Conservation (phyloP, 805 yeast genomes). For the Pichia rugopelliculosa region DNA sequence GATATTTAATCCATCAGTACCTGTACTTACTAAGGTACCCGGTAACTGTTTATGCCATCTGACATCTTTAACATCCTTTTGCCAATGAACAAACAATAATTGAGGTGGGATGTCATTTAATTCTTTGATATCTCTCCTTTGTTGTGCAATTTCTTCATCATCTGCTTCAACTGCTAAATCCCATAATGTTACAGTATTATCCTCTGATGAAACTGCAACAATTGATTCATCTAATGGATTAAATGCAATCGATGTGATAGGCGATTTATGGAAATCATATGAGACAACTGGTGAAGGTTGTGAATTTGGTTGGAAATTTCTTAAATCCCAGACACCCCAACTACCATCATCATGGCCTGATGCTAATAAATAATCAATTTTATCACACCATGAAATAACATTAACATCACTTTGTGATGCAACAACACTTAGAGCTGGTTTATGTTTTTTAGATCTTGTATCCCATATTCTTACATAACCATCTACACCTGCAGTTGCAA, state of each 20-base stretch:
- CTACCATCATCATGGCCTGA: constrained; percentile 96
- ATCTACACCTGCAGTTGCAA: constrained; percentile 91
- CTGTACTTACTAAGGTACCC: constrained; percentile 89
- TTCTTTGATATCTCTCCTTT: constrained; percentile 69
- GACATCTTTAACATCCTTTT: constrained; percentile 92
- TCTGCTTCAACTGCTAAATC: constrained; percentile 98
- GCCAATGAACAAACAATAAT: constrained; percentile 95
- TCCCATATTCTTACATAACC: constrained; percentile 95
- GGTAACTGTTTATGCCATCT: constrained; percentile 98
- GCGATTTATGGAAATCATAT: constrained; percentile 89
- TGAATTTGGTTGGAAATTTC: constrained; percentile 61
- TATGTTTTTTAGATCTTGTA: constrained; percentile 84
- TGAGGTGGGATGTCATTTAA: constrained; percentile 92
- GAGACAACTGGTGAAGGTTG: constrained; percentile 81
- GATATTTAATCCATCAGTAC: constrained; percentile 87
- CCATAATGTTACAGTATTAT: constrained; percentile 95
- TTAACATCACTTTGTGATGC: constrained; percentile 84
- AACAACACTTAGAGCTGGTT: constrained; percentile 76
- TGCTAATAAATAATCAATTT: constrained; percentile 80
- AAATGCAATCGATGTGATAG: constrained; percentile 89
- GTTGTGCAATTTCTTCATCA: constrained; percentile 90
- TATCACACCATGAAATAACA: constrained; percentile 91
- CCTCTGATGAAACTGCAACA: constrained; percentile 92
- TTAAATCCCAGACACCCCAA: constrained; percentile 98
- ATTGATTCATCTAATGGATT: constrained; percentile 94